Conservation (phyloP, 352 stramenopile genomes). For the Globisporangium iwayamae region DNA sequence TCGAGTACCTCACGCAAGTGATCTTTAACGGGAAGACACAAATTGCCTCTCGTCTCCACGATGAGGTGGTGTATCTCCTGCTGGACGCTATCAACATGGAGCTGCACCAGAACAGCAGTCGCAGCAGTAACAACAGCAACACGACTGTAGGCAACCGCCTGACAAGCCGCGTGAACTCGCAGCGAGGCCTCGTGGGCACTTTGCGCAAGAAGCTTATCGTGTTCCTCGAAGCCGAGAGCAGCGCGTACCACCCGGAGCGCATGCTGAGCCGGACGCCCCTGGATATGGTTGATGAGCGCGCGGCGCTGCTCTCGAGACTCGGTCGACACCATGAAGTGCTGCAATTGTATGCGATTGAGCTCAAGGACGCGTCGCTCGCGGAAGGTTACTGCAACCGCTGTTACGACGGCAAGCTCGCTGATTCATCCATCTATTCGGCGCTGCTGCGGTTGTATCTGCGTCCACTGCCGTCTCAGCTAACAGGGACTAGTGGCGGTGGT, state of each 20-base stretch:
- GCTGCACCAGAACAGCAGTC: constrained; percentile 11
- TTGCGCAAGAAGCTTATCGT: constrained; percentile 60
- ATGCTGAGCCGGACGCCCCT: constrained; percentile 71
- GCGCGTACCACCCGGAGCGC: constrained; percentile 70
- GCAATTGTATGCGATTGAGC: constrained; percentile 71
- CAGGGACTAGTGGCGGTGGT: background rate
- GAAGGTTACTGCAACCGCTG: constrained; percentile 82
- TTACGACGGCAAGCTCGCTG: constrained; percentile 66
- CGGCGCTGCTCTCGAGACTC: constrained; percentile 66
- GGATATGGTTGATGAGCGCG: constrained; percentile 82
- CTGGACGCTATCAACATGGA: constrained; percentile 64
- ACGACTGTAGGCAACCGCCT: constrained; percentile 19
- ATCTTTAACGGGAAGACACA: constrained; percentile 38
- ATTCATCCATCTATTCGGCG: constrained; percentile 81
- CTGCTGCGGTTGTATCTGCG: constrained; percentile 73
- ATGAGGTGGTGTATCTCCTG: constrained; percentile 77
- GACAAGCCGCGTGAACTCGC: constrained; percentile 52
- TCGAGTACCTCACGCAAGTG: constrained; percentile 77
- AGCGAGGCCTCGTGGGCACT: constrained; percentile 50
- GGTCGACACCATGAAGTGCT: constrained; percentile 79
- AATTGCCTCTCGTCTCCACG: constrained; percentile 54
- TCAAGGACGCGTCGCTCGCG: constrained; percentile 66
- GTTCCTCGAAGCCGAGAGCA: constrained; percentile 56
- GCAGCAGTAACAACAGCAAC: constrained; percentile 3
- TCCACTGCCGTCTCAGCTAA: constrained; percentile 23